Evolutionary conservation across 2,329 filamentous ascomycete species (phyloP).

Genomic region (Aspergillus ustus): DNA sequence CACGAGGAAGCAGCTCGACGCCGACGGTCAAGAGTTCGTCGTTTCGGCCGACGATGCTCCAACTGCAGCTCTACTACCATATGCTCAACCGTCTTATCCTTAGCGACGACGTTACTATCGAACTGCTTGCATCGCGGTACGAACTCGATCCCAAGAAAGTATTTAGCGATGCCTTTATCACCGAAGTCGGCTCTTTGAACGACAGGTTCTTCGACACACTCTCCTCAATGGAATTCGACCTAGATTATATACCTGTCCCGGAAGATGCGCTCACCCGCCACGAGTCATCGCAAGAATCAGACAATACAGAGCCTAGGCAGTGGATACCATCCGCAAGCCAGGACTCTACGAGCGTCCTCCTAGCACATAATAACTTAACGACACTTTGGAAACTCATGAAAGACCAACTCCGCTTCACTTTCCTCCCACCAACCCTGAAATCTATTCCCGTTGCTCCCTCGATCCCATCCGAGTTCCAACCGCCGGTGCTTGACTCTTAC

Average conservation of each 20-base stretch:
- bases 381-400: constrained; percentile 68
- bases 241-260: constrained; percentile 29
- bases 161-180: constrained; percentile 81
- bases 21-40: constrained; percentile 64
- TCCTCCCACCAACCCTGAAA: constrained; percentile 34
- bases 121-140: constrained; percentile 72
- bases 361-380: constrained; percentile 63
- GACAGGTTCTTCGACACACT: constrained; percentile 64
- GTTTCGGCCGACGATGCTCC: constrained; percentile 77
- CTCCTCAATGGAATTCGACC: constrained; percentile 38
- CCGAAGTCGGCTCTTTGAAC: constrained; percentile 72
- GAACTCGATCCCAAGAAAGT: constrained; percentile 64
- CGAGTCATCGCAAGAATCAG: not conserved
- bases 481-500: constrained; percentile 39
- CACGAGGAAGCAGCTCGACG: constrained; percentile 65
- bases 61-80: constrained; percentile 87
- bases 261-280: constrained; percentile 27
- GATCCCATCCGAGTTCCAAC: constrained; percentile 39
- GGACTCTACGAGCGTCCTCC: constrained; percentile 56
- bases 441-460: constrained; percentile 31
- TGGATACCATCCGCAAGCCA: constrained; percentile 38
- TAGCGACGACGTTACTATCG: constrained; percentile 70
- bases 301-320: constrained; percentile 13
- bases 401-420: constrained; percentile 60
- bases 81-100: constrained; percentile 76